These are phyloP conservation scores for Erodium moschatum DNA, from an alignment of 441 rosid species.

Conservation along the genomic window DNA sequence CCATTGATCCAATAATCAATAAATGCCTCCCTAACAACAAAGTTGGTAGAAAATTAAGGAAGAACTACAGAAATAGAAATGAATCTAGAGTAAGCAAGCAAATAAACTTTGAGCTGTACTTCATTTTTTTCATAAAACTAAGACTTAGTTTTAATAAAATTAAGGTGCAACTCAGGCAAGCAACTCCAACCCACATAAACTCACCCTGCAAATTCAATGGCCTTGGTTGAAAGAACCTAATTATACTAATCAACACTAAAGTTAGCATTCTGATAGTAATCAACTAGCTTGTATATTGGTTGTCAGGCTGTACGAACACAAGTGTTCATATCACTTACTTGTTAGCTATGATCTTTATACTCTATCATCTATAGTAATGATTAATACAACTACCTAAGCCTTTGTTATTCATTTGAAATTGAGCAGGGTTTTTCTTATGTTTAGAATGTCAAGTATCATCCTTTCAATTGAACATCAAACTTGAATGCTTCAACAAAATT, in stretches of 20 bases:
- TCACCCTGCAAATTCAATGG: neutral
- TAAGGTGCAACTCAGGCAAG: neutral
- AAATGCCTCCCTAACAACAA: slow-evolving; percentile 63
- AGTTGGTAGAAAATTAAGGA: slow-evolving; percentile 15
- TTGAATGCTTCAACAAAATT: too few species aligned
- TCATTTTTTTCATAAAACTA: neutral
- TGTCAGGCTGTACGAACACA: neutral
- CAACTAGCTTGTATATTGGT: neutral
- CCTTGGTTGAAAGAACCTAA: neutral
- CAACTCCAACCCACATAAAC: neutral
- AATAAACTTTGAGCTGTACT: too few species aligned
- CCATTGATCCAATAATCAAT: slow-evolving; percentile 77
- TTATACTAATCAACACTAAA: neutral
- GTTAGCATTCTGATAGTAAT: neutral
- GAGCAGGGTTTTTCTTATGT: too few species aligned
- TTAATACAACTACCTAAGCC: neutral
- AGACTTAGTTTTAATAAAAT: neutral
- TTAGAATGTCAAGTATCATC: too few species aligned
- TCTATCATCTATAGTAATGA: neutral
- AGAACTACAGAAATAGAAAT: neutral
- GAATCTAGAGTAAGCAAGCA: neutral
- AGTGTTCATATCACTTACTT: neutral
- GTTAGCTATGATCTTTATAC: neutral
- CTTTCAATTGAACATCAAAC: too few species aligned
- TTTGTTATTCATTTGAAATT: neutral